Base-by-base conservation (phyloP, 2,329 filamentous ascomycete genomes). In the Xylaria multiplex region DNA sequence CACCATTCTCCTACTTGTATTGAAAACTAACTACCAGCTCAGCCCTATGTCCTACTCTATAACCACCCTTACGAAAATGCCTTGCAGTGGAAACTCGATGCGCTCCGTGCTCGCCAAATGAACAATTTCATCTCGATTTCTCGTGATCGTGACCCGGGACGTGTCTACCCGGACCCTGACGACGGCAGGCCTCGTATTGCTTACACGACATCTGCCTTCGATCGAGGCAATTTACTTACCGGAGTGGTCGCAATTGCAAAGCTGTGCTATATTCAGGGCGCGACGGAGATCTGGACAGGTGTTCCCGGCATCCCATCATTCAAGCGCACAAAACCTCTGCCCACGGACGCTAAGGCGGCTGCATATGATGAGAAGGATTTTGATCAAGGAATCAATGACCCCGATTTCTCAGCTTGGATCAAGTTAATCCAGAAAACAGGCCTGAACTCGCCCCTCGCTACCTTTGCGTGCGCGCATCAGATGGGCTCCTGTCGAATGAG, bases 401-500 rank as follows among this genome's bases (percentile, higher is more conserved):
- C 83, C 1, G 78, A 75, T 1, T 93, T 93, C 77, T 80, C 81
- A 35, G 79, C 81, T 7, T 93, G 91, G 91, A 78, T 92, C 2
- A 75, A 76, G 6, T 75, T 80, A 58, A 66, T 90, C 13, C 78
- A 83, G 62, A 74, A 74, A 42, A 79, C 86, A 22, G 83, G 84
- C 45, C 84, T 84, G 55, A 80, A 79, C 64, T 81, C 83, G 19
- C 85, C 86, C 0, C 80, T 83, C 35, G 81, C 83, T 24, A 76
- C 80, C n/a, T 92, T 88, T 72, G 79, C 83, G 35, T 91, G 88
- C n/a, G 92, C 91, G 19, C 92, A 95, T 78, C 92, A 94, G 80
- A 94, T 94, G 91, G 90, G 91, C 24, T 88, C 88, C 9, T 92
- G 90, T 73, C 83, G 90, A 2, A 95, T 94, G 92, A 88, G 87